These are phyloP conservation scores for Aureobasidium namibiae DNA, from an alignment of 2,329 filamentous ascomycete species.

Conservation along the genomic window DNA sequence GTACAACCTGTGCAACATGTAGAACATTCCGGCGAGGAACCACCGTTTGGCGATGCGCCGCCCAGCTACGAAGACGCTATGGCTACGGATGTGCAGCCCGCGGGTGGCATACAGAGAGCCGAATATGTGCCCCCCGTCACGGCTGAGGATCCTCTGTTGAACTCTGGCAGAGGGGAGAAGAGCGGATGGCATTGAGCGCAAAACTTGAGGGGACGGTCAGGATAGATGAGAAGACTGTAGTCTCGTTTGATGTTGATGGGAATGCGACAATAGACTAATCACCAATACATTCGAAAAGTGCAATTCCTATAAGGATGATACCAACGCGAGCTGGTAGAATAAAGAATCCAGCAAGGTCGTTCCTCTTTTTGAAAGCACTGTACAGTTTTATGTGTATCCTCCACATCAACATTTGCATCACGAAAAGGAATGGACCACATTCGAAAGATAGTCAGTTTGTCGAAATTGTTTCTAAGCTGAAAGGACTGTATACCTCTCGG, in stretches of 20 bases:
- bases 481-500: background rate
- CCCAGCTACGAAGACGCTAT: constrained; percentile 93
- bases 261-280: background rate
- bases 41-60: constrained; percentile 63
- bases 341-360: no score
- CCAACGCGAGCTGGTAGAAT: no score
- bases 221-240: background rate
- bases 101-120: constrained; percentile 58
- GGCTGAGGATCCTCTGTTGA: constrained; percentile 22
- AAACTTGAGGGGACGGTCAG: background rate
- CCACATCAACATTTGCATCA: no score
- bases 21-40: constrained; percentile 3
- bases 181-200: constrained; percentile 18
- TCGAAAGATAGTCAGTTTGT: background rate
- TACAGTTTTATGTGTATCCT: no score
- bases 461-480: background rate
- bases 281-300: background rate
- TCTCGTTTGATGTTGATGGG: background rate
- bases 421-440: background rate
- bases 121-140: constrained; percentile 46
- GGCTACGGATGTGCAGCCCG: constrained; percentile 66
- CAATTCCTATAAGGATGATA: no score
- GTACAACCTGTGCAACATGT: background rate
- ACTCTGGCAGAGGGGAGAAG: constrained; percentile 23
- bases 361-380: no score